A percentile compares a stretch with the other conserved stretches of the same genome.
Evolutionary conservation across 192 early-diverging fungal genomes (phyloP).

Genomic region (Chytriomyces sp.): DNA sequence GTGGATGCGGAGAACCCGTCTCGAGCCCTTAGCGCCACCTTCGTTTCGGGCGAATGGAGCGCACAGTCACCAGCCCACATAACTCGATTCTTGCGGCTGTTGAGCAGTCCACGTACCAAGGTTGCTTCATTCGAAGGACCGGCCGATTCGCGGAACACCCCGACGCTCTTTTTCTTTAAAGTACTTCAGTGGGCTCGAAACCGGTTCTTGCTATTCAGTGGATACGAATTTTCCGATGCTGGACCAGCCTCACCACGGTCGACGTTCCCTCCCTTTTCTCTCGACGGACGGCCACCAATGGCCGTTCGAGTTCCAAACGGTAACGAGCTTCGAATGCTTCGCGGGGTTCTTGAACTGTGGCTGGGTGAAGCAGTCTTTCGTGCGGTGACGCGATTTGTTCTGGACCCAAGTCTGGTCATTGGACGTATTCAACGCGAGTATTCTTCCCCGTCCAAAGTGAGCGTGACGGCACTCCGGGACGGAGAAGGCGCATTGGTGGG

Average conservation of each 20-base stretch:
- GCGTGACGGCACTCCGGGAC: not conserved
- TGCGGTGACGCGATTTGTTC: slow-evolving; percentile 24
- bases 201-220: not conserved
- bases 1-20: slow-evolving; percentile 10
- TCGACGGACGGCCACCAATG: not conserved
- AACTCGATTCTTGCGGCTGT: not conserved
- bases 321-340: not conserved
- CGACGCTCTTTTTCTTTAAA: not conserved
- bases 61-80: not conserved
- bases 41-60: slow-evolving; percentile 33
- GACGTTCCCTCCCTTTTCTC: slow-evolving; percentile 11
- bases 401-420: slow-evolving; percentile 34
- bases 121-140: too few relatives aligned
- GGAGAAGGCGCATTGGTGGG: slow-evolving; percentile 13
- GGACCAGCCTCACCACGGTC: not conserved
- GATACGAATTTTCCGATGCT: not conserved
- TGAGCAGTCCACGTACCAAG: not conserved
- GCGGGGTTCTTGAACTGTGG: slow-evolving; percentile 9
- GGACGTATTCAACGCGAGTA: slow-evolving; percentile 13
- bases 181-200: not conserved
- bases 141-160: not conserved
- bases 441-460: not conserved
- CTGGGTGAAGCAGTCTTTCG: slow-evolving; percentile 23
- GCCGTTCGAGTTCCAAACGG: not conserved
- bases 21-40: slow-evolving; percentile 21